Conservation (phyloP, 768 basidiomycete genomes). For the Lactarius indigo region DNA sequence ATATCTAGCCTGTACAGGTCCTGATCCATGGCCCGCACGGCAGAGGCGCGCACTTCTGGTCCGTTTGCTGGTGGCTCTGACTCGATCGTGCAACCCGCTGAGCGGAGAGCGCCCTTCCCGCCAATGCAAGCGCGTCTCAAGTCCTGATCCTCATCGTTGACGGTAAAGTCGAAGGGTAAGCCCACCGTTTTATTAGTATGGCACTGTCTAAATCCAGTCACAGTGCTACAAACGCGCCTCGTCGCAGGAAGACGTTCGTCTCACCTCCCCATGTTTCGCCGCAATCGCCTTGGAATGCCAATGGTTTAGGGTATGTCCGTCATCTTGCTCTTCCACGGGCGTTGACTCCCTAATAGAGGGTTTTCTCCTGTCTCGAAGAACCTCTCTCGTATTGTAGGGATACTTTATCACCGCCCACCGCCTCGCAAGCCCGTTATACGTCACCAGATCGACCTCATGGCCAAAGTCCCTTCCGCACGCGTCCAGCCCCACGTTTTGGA, state of each 20-base stretch:
- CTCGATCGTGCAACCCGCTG: not conserved
- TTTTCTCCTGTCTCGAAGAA: conserved; percentile 3
- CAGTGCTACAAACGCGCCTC: not conserved
- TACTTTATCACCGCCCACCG: conserved; percentile 3
- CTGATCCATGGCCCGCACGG: not conserved
- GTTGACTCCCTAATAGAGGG: conserved; percentile 13
- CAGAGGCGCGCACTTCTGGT: not conserved
- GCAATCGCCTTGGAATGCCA: not conserved
- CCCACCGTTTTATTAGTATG: not conserved
- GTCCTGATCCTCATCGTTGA: not conserved
- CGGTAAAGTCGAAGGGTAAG: not conserved
- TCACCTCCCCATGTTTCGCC: conserved; percentile 4
- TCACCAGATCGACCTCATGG: not conserved
- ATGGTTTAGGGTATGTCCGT: conserved; percentile 9
- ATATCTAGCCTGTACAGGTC: not conserved
- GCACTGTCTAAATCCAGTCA: not conserved
- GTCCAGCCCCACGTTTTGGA: not conserved
- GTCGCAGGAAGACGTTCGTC: conserved; percentile 10
- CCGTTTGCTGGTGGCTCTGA: not conserved
- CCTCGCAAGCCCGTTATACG: conserved; percentile 6
- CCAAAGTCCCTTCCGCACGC: not conserved
- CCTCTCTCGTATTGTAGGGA: conserved; percentile 12
- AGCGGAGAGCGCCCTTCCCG: not conserved
- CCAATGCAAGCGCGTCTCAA: not conserved
- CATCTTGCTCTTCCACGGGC: not conserved